A percentile compares a stretch with the other conserved stretches of the same genome.
These are phyloP conservation scores for Dendrothele bispora DNA, from an alignment of 768 basidiomycete species.

Conservation along the genomic window DNA sequence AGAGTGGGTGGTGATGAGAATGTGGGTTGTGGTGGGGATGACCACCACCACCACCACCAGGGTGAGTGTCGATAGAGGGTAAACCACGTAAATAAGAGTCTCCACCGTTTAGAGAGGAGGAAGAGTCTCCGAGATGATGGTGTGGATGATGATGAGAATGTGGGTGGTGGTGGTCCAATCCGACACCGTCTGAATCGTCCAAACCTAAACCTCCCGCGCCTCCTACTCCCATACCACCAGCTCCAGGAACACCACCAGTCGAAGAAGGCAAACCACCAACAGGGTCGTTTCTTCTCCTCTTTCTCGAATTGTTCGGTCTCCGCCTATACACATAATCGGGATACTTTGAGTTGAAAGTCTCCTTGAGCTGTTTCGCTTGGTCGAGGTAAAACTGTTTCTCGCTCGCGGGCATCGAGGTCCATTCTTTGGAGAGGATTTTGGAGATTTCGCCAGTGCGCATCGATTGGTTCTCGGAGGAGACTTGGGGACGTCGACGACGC, in stretches of 20 bases:
- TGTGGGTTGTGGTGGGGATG: too few species aligned
- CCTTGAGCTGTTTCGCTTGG: conserved; percentile 83
- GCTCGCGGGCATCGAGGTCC: conserved; percentile 76
- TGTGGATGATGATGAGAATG: too few species aligned
- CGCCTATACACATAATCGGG: conserved; percentile 90
- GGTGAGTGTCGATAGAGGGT: too few species aligned
- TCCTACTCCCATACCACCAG: too few species aligned
- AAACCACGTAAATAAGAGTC: too few species aligned
- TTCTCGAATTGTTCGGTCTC: conserved; percentile 84
- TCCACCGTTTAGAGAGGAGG: too few species aligned
- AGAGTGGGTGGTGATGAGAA: too few species aligned
- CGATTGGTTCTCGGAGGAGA: conserved; percentile 82
- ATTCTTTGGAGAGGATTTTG: conserved; percentile 85
- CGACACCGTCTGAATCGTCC: too few species aligned
- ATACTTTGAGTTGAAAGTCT: conserved; percentile 81
- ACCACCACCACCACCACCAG: too few species aligned
- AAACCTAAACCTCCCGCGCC: too few species aligned
- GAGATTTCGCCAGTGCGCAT: conserved; percentile 91
- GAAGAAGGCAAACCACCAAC: conserved; percentile 1
- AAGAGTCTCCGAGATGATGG: too few species aligned
- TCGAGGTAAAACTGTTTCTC: conserved; percentile 89
- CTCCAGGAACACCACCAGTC: background rate
- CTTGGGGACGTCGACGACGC: conserved; percentile 76
- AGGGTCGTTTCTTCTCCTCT: conserved; percentile 42
- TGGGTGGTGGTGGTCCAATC: too few species aligned